A percentile compares a stretch with the other conserved stretches of the same genome.
Evolutionary conservation across 2,329 filamentous ascomycete genomes (phyloP).

Genomic region (Fusarium pseudonygamai): DNA sequence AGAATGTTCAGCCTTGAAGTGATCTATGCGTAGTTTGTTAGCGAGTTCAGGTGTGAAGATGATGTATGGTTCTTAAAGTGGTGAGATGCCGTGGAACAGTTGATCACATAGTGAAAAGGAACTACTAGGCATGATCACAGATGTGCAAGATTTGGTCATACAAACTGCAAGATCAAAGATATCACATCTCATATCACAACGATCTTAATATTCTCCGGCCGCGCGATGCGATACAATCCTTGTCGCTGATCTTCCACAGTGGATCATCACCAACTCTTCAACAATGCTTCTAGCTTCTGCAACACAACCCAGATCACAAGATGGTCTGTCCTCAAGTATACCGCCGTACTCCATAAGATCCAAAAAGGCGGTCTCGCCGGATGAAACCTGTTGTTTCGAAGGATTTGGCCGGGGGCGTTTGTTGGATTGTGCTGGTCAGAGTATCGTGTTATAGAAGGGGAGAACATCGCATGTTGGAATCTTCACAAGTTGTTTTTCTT

Average conservation of each 20-base stretch:
- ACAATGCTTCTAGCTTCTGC: neutral
- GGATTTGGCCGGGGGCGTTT: neutral
- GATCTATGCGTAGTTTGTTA: neutral
- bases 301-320: conserved; percentile 2
- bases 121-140: neutral
- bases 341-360: neutral
- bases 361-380: neutral
- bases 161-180: neutral
- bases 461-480: neutral
- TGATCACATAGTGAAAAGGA: neutral
- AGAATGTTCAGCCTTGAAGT: conserved; percentile 9
- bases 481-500: neutral
- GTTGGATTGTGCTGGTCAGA: conserved; percentile 9
- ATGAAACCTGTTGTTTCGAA: conserved; percentile 9
- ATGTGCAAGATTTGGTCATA: neutral
- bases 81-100: neutral
- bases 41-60: neutral
- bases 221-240: neutral
- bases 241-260: neutral
- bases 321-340: conserved; percentile 3
- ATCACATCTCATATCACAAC: neutral
- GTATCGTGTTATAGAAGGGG: neutral
- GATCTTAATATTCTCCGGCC: neutral
- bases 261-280: neutral
- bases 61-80: neutral